Conservation (phyloP, 1,284 basidiomycete genomes). For the Tremellales sp. region DNA sequence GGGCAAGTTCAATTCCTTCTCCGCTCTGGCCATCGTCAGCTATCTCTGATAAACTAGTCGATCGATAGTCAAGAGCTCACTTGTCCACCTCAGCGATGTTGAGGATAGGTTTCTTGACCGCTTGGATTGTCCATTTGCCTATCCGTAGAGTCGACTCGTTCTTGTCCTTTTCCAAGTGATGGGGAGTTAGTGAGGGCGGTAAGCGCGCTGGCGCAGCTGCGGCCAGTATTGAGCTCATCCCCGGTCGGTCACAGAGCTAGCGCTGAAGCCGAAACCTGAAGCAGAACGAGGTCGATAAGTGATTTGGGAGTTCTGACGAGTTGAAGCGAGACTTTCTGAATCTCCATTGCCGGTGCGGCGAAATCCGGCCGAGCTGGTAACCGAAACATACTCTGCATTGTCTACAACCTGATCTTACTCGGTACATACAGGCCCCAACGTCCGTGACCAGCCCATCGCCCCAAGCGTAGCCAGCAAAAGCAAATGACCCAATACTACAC, state of each 20-base stretch:
- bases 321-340: too few species aligned
- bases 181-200: conserved; percentile 5
- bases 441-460: conserved; percentile 59
- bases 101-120: conserved; percentile 49
- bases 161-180: conserved; percentile 15
- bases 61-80: conserved; percentile 24
- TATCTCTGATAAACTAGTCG: neutral
- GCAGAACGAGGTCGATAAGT: neutral
- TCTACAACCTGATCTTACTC: neutral
- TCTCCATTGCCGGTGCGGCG: too few species aligned
- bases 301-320: neutral
- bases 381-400: neutral
- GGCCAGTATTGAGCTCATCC: too few species aligned
- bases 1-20: conserved; percentile 71
- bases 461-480: conserved; percentile 74
- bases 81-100: conserved; percentile 53
- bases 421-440: conserved; percentile 17
- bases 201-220: conserved; percentile 12
- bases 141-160: conserved; percentile 37
- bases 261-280: too few species aligned
- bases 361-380: too few species aligned
- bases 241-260: too few species aligned
- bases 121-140: conserved; percentile 44
- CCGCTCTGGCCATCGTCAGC: conserved; percentile 49
- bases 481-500: conserved; percentile 67